A percentile compares a stretch with the other conserved stretches of the same genome.
phyloP scores from a whole-genome alignment of 768 basidiomycete species.

The Collybia sp. region DNA sequence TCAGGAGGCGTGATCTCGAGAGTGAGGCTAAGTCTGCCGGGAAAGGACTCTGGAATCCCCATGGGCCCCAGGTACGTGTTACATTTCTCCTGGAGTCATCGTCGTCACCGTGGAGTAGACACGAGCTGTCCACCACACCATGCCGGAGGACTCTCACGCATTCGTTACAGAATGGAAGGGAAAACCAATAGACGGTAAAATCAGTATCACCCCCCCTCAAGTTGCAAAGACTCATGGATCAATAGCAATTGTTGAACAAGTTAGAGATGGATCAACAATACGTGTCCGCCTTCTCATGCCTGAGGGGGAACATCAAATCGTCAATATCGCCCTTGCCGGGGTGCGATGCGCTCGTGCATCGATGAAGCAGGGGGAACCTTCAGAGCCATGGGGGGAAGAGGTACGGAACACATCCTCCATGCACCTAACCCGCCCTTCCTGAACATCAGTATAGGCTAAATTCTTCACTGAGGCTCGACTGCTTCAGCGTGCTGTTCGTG shows the following conservation, averaged over 20 bases:
- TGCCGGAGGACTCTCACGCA: conserved; percentile 86
- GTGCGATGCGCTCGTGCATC: conserved; percentile 71
- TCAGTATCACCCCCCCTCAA: background rate
- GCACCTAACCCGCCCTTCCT: conserved; percentile 1
- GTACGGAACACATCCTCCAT: conserved; percentile 32
- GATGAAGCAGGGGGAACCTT: conserved; percentile 67
- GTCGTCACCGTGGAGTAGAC: conserved; percentile 28
- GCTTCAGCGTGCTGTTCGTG: conserved; percentile 73
- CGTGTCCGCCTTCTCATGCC: conserved; percentile 87
- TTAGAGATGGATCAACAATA: conserved; percentile 88
- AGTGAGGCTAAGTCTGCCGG: conserved; percentile 68
- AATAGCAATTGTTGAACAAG: conserved; percentile 87
- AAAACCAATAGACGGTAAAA: conserved; percentile 79
- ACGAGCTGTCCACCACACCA: conserved; percentile 71
- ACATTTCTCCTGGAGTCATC: background rate
- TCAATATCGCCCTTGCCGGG: conserved; percentile 82
- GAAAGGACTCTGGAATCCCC: conserved; percentile 84
- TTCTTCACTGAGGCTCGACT: conserved; percentile 90
- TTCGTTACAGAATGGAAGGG: conserved; percentile 92
- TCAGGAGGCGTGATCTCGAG: conserved; percentile 68
- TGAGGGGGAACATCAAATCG: conserved; percentile 84
- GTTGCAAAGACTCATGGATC: conserved; percentile 7
- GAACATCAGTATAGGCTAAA: conserved; percentile 58
- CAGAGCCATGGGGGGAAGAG: conserved; percentile 89
- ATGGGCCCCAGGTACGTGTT: conserved; percentile 59